Base-by-base conservation (phyloP, 257 asterid genomes). In the Ajuga chamaepitys region DNA sequence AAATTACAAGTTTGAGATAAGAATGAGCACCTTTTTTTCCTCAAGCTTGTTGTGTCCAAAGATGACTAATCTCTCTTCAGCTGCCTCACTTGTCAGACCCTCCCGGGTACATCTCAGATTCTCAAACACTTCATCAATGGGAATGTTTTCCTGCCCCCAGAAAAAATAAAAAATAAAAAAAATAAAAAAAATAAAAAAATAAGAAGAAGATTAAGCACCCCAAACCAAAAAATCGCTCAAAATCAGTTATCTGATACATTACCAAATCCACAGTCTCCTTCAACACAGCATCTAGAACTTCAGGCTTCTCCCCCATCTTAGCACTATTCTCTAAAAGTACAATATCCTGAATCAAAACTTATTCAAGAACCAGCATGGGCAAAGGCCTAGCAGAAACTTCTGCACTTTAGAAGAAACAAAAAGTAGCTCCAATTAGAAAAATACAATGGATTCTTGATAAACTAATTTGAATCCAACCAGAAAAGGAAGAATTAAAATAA, bases 181-280 rank as follows among this genome's bases (percentile, higher is more conserved):
- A 40, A 22, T 38, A 35, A 30, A 63, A 8, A 67, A n/a, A 60
- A 45, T 9, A 51, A 54, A 54, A 46, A 24, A 46, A 75, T 62
- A 7, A 78, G 67, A 59, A 68, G 48, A 73, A 41, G 62, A 17
- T 46, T 59, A 9, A 64, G 30, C 13, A 11, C 74, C 67, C 58
- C 57, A 13, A 77, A 76, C 34, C 48, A 66, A 67, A 24, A 62
- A 74, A 62, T 3, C n/a, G 24, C 5, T 5, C 45, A 62, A 64
- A n/a, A 26, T 12, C 54, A 55, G 66, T 53, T 24, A 68, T 45
- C 82, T 79, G 94, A 89, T 89, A 97, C 97, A 81, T 86, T 87
- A 89, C 99, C 97, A 93, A 87, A 88, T 93, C 98, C 46, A 93
- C 98, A 21, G 97, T 89, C 72, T 93, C 98, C 81, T 80, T 93